phyloP scores from a whole-genome alignment of 768 basidiomycete species.

The Pleurotus ostreatus region DNA sequence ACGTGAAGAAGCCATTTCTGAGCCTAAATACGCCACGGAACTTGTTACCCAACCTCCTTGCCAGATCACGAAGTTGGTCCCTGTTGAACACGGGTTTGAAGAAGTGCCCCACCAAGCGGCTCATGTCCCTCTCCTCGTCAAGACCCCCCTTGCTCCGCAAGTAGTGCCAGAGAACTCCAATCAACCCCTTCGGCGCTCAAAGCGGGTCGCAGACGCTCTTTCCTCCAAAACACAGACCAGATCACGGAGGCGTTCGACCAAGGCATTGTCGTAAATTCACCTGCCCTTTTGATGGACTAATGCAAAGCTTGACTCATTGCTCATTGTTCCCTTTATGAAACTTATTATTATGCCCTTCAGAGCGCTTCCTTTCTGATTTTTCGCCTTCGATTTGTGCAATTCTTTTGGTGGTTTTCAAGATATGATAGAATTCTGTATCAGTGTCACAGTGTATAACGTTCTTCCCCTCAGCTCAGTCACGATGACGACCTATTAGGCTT shows the following conservation, averaged over 20 bases:
- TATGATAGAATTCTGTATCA: slow-evolving; percentile 3
- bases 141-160: not conserved
- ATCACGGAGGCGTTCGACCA: slow-evolving; percentile 36
- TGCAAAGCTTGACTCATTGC: slow-evolving; percentile 7
- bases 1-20: too few species aligned
- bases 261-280: slow-evolving; percentile 10
- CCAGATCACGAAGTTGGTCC: too few species aligned
- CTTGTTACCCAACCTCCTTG: too few species aligned
- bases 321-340: not conserved
- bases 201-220: slow-evolving; percentile 60
- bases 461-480: not conserved
- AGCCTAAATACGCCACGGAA: too few species aligned
- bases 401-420: not conserved
- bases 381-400: not conserved
- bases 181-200: slow-evolving; percentile 55
- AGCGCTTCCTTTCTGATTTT: not conserved
- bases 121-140: too few species aligned
- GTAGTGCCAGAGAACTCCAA: slow-evolving; percentile 13
- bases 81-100: too few species aligned
- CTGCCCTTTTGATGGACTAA: slow-evolving; percentile 29
- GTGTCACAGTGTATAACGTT: not conserved
- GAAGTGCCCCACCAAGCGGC: too few species aligned
- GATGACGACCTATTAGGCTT: too few species aligned
- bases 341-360: not conserved
- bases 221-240: slow-evolving; percentile 45